Conservation (phyloP, 2,329 filamentous ascomycete species). For the Colletotrichum navitas region DNA sequence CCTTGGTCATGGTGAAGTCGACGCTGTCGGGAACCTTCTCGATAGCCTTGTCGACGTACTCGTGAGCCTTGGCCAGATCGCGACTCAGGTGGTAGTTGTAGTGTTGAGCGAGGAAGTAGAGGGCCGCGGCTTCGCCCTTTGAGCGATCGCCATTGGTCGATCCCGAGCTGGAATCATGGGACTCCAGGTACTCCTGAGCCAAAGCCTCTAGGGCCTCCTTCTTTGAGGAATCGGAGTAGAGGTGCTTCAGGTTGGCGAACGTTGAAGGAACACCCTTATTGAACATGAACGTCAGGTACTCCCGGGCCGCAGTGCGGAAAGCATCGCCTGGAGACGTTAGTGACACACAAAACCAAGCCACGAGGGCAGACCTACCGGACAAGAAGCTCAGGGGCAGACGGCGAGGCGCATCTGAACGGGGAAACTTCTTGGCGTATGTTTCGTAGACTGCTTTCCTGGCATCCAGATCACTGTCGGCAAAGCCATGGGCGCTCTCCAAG, state of each 20-base stretch:
- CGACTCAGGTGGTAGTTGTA: slow-evolving; percentile 94
- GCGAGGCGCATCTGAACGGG: slow-evolving; percentile 85
- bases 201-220: slow-evolving; percentile 80
- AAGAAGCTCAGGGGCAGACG: slow-evolving; percentile 92
- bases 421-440: slow-evolving; percentile 83
- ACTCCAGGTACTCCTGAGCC: slow-evolving; percentile 81
- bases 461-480: slow-evolving; percentile 65
- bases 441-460: slow-evolving; percentile 78
- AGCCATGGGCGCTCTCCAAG: slow-evolving; percentile 65
- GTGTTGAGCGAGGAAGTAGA: slow-evolving; percentile 96
- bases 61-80: slow-evolving; percentile 82
- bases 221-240: slow-evolving; percentile 85
- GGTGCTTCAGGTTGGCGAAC: slow-evolving; percentile 95
- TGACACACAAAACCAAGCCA: not conserved
- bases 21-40: slow-evolving; percentile 83
- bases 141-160: slow-evolving; percentile 58
- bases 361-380: slow-evolving; percentile 64
- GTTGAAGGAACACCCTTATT: slow-evolving; percentile 94
- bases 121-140: slow-evolving; percentile 81
- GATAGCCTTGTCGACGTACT: slow-evolving; percentile 87
- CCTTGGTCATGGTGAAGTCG: slow-evolving; percentile 95
- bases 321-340: slow-evolving; percentile 70
- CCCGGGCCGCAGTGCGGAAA: slow-evolving; percentile 82
- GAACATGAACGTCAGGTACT: slow-evolving; percentile 86
- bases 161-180: slow-evolving; percentile 62